These are phyloP conservation scores for Spathaspora hagerdaliae DNA, from an alignment of 805 yeast genomes.

Conservation along the genomic window DNA sequence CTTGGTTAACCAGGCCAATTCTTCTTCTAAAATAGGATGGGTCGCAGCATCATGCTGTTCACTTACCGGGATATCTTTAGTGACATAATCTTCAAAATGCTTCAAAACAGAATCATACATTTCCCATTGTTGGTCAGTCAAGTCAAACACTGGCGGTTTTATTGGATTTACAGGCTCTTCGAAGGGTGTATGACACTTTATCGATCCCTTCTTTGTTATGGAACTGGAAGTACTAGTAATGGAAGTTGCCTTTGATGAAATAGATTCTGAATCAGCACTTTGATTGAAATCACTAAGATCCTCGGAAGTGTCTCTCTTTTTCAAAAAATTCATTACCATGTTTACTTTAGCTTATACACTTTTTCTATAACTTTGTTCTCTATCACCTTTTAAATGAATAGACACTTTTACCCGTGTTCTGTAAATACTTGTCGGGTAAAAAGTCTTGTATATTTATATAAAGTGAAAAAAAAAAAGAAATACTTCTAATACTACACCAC, in stretches of 20 bases:
- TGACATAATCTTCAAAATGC: constrained; percentile 25
- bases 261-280: constrained; percentile 12
- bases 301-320: constrained; percentile 10
- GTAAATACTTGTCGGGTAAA: too few relatives aligned
- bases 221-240: constrained; percentile 3
- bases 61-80: constrained; percentile 24
- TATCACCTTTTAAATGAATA: too few relatives aligned
- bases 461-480: too few relatives aligned
- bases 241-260: constrained; percentile 14
- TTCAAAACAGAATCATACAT: constrained; percentile 26
- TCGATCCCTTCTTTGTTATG: constrained; percentile 14
- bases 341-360: too few relatives aligned
- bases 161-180: constrained; percentile 35
- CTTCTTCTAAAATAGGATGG: constrained; percentile 26
- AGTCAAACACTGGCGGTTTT: constrained; percentile 24
- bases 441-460: too few relatives aligned
- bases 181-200: constrained; percentile 37
- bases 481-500: too few relatives aligned
- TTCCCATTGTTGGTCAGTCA: constrained; percentile 25
- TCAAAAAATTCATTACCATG: constrained; percentile 15
- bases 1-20: constrained; percentile 44
- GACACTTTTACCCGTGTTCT: too few relatives aligned
- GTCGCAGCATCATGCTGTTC: constrained; percentile 19
- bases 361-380: too few relatives aligned
- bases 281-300: constrained; percentile 2